Base-by-base conservation (phyloP, 1,284 basidiomycete species). In the Tilletia horrida region DNA sequence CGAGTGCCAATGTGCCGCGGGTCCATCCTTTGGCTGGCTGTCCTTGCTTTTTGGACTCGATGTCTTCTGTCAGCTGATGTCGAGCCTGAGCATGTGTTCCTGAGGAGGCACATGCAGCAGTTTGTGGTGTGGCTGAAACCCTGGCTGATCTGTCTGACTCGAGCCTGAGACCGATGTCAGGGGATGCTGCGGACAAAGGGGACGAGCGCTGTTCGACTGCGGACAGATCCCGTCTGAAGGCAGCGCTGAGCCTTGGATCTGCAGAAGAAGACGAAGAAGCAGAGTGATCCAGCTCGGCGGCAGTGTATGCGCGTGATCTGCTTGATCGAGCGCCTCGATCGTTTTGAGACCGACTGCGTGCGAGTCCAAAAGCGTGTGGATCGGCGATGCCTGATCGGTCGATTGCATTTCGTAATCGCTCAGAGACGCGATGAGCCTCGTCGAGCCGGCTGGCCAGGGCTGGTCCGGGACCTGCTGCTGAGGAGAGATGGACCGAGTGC, bases 281-380 rank as follows among this genome's bases (percentile, higher is more conserved):
- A 40, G 6, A 11, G 35, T 40, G 35, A 4, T 40, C 6, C 35
- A 11, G 11, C 35, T 40, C 35, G 35, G 11, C 35, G 11, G 35
- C 6, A 40, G 35, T 40, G 35, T 40, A 40, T 40, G 35, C 35
- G 35, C 35, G 35, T 40, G 35, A 40, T 40, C 35, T 40, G 35
- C 35, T 40, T 40, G 35, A 6, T 4, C 35, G 35, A 40, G 35
- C 35, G 35, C 35, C 16, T 7, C 55, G 55, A 21, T 59, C 55
- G 27, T 59, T 59, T 18, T 31, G 27, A 21, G 55, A 59, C 3
- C 55, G 55, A 35, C 29, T 35, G 55, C 55, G 55, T 9, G 55
- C 31, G 55, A 59, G 55, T 13, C 55, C 55, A 21, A 35, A 59
- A 13, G 55, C 55, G 21, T 59, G n/a, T 3, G 27, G 29, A 21